Evolutionary conservation across 2,329 filamentous ascomycete genomes (phyloP).

Genomic region (Pezicula rhizophila): DNA sequence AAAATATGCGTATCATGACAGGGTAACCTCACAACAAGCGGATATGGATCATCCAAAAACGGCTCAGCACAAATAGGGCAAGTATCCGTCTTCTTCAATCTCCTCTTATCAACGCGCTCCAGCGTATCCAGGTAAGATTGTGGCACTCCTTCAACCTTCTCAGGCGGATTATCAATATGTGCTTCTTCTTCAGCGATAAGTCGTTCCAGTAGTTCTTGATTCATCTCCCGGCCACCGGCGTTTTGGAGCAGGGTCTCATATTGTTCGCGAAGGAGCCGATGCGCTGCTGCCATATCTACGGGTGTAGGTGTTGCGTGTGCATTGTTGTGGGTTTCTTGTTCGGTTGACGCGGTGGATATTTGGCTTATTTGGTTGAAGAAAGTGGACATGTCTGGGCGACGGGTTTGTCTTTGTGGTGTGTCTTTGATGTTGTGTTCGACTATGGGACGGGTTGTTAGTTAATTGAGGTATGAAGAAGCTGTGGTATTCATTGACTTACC

Average conservation of each 20-base stretch:
- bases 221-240: conserved; percentile 29
- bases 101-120: conserved; percentile 50
- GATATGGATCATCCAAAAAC: conserved; percentile 56
- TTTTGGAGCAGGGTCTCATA: conserved; percentile 41
- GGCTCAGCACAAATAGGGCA: conserved; percentile 60
- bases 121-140: conserved; percentile 55
- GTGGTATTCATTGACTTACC: conserved; percentile 28
- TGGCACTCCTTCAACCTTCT: conserved; percentile 45
- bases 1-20: conserved; percentile 54
- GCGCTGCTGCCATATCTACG: conserved; percentile 50
- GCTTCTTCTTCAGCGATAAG: conserved; percentile 43
- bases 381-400: conserved; percentile 57
- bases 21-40: conserved; percentile 58
- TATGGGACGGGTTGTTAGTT: conserved; percentile 25
- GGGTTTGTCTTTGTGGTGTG: conserved; percentile 32
- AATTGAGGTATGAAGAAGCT: neutral
- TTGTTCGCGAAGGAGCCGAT: conserved; percentile 55
- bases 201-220: conserved; percentile 42
- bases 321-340: conserved; percentile 38
- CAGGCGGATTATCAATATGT: conserved; percentile 47
- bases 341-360: conserved; percentile 19
- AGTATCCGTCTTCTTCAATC: conserved; percentile 41
- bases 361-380: conserved; percentile 50
- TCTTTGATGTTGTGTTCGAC: conserved; percentile 60
- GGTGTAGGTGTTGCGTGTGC: conserved; percentile 54